A percentile compares a stretch with the other conserved stretches of the same genome.
phyloP scores from a whole-genome alignment of 2,329 filamentous ascomycete genomes.

The Pyrenophora graminea region DNA sequence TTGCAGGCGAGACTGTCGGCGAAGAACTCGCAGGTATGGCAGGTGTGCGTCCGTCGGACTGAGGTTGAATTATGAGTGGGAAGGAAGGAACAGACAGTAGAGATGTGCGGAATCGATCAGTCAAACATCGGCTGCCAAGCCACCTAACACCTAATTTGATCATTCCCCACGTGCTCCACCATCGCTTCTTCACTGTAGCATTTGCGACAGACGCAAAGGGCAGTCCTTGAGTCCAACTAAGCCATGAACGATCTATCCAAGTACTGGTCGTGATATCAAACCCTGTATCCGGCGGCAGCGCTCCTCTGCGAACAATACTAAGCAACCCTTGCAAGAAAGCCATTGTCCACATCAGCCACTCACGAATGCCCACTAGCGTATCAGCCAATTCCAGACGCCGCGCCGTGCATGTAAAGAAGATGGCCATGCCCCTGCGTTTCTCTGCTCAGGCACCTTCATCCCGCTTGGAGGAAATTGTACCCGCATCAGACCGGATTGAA shows the following conservation, averaged over 20 bases:
- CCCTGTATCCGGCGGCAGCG: conserved; percentile 11
- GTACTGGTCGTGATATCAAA: conserved; percentile 12
- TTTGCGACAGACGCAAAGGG: conserved; percentile 5
- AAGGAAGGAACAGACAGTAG: neutral
- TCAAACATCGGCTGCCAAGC: conserved; percentile 23
- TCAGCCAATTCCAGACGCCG: conserved; percentile 3
- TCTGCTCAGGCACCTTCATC: conserved; percentile 28
- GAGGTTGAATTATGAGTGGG: neutral
- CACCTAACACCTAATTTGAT: conserved; percentile 19
- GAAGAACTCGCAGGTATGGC: conserved; percentile 45
- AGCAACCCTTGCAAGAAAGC: conserved; percentile 16
- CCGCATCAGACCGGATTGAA: conserved; percentile 36
- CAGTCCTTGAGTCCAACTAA: neutral
- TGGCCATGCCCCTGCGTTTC: conserved; percentile 30
- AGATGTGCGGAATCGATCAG: neutral
- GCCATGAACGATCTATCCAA: neutral
- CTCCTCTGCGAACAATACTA: conserved; percentile 36
- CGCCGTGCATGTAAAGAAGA: conserved; percentile 22
- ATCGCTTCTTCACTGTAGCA: conserved; percentile 6
- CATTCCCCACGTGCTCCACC: conserved; percentile 18
- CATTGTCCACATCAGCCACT: conserved; percentile 34
- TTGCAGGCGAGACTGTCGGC: conserved; percentile 38
- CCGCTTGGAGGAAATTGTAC: conserved; percentile 34
- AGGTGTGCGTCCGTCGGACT: conserved; percentile 44
- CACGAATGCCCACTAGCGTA: conserved; percentile 20